Conservation (phyloP, 805 yeast genomes). For the Scheffersomyces lignosus region DNA sequence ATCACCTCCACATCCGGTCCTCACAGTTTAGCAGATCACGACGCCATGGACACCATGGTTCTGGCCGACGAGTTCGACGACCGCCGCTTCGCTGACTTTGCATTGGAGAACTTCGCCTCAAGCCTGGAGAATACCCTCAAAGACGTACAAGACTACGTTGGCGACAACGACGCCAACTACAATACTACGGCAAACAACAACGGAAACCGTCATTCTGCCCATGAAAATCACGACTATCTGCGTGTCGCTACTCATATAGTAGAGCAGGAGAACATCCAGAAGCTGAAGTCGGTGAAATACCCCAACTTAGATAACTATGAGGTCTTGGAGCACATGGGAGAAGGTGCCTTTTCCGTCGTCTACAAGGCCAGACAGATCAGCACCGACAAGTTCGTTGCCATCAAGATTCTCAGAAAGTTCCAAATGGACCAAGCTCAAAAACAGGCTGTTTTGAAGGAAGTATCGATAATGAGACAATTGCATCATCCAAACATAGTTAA, state of each 20-base stretch:
- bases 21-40: slow-evolving; percentile 2
- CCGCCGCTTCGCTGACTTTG: neutral
- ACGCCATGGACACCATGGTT: neutral
- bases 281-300: slow-evolving; percentile 22
- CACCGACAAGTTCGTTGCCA: slow-evolving; percentile 47
- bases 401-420: slow-evolving; percentile 65
- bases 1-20: neutral
- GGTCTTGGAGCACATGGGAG: slow-evolving; percentile 60
- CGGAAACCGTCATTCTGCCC: neutral
- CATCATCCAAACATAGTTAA: slow-evolving; percentile 64
- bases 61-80: neutral
- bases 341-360: slow-evolving; percentile 81
- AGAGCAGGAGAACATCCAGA: slow-evolving; percentile 30
- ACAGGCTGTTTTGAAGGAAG: slow-evolving; percentile 77
- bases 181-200: neutral
- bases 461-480: slow-evolving; percentile 68
- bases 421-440: slow-evolving; percentile 62
- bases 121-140: slow-evolving; percentile 1
- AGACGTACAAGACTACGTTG: neutral
- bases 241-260: slow-evolving; percentile 35
- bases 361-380: slow-evolving; percentile 53
- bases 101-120: slow-evolving; percentile 2
- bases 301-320: slow-evolving; percentile 44
- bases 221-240: slow-evolving; percentile 15
- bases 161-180: neutral